These are phyloP conservation scores for Fraxinus paxiana DNA, from an alignment of 305 asterid species.

Conservation along the genomic window DNA sequence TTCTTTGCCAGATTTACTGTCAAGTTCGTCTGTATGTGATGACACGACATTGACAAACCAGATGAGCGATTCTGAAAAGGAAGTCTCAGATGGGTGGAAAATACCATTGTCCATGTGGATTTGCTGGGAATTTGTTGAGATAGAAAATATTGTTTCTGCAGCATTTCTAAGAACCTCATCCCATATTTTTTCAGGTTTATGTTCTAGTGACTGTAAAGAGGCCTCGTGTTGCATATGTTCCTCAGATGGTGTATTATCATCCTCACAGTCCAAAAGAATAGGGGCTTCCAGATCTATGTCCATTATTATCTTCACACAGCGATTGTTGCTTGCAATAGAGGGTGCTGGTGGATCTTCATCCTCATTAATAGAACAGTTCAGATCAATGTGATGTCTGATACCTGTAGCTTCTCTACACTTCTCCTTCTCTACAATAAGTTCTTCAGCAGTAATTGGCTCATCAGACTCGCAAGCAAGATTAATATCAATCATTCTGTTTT, in stretches of 20 bases:
- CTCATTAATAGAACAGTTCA: conserved; percentile 66
- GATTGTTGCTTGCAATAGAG: conserved; percentile 34
- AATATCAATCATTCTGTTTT: conserved; percentile 57
- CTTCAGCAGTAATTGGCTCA: conserved; percentile 42
- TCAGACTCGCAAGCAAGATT: conserved; percentile 65
- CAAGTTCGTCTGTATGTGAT: conserved; percentile 32
- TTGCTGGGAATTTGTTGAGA: conserved; percentile 49
- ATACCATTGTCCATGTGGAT: conserved; percentile 12
- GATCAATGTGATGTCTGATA: conserved; percentile 51
- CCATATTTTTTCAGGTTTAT: conserved; percentile 25
- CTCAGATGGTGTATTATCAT: conserved; percentile 31
- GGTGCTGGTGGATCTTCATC: conserved; percentile 54
- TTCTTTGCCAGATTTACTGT: conserved; percentile 26
- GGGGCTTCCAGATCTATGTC: conserved; percentile 80
- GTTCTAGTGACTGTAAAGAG: conserved; percentile 27
- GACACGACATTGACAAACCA: conserved; percentile 57
- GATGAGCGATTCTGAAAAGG: conserved; percentile 42
- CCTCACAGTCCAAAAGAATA: conserved; percentile 44
- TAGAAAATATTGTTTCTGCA: conserved; percentile 60
- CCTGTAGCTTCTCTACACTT: conserved; percentile 24
- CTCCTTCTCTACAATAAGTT: conserved; percentile 29
- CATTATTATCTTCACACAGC: conserved; percentile 29
- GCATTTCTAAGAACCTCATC: conserved; percentile 57
- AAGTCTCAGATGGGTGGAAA: conserved; percentile 32
- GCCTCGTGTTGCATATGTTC: conserved; percentile 29